Conservation (phyloP, 441 rosid genomes). For the Erysimum cheiri region DNA sequence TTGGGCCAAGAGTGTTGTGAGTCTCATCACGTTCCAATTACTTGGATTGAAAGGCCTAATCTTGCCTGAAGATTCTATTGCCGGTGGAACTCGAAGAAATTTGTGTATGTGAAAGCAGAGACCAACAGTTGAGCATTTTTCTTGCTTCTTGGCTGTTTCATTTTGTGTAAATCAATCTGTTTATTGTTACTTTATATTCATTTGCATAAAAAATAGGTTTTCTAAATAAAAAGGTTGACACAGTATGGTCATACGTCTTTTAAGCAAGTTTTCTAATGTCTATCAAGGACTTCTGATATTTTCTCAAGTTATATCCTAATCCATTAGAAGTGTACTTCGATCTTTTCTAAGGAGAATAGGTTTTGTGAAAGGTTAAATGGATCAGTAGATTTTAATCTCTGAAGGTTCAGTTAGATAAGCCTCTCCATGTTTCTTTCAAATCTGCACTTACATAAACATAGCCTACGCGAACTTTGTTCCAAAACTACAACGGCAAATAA, state of each 20-base stretch:
- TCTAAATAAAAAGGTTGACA: not conserved
- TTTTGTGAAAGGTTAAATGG: slow-evolving; percentile 1
- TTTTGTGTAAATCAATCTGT: slow-evolving; percentile 6
- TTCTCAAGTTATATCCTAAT: not conserved
- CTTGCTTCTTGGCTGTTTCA: slow-evolving; percentile 12
- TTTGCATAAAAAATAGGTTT: not conserved
- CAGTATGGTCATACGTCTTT: not conserved
- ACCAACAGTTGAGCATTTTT: slow-evolving; percentile 9
- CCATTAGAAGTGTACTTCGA: not conserved
- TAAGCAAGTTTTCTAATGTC: too few relatives aligned
- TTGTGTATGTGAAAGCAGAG: slow-evolving; percentile 6
- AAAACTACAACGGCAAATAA: slow-evolving; percentile 24
- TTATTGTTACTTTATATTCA: not conserved
- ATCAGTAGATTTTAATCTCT: slow-evolving; percentile 8
- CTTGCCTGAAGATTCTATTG: slow-evolving; percentile 1
- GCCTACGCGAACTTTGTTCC: slow-evolving; percentile 30
- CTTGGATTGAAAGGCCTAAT: not conserved
- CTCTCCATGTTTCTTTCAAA: slow-evolving; percentile 20
- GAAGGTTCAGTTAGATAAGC: slow-evolving; percentile 17
- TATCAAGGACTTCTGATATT: too few relatives aligned
- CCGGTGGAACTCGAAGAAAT: not conserved
- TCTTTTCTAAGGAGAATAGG: not conserved
- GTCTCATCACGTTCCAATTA: slow-evolving; percentile 7
- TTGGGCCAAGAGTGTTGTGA: not conserved
- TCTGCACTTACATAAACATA: slow-evolving; percentile 34